Conservation (phyloP, 495 filamentous ascomycete species). For the Penicillium odoratum region DNA sequence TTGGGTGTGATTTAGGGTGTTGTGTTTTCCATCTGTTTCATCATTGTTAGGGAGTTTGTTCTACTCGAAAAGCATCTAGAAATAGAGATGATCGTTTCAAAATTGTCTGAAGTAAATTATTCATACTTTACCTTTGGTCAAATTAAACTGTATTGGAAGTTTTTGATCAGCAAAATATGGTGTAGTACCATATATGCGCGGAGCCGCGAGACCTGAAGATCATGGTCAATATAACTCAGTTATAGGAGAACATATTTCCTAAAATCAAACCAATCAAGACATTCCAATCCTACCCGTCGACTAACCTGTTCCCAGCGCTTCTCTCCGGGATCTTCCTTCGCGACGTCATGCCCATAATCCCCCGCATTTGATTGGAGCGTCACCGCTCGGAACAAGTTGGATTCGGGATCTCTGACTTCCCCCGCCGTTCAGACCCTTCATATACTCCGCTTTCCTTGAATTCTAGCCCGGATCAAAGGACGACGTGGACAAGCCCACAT, state of each 20-base stretch:
- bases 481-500: not conserved
- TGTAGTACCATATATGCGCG: too few relatives aligned
- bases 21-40: not conserved
- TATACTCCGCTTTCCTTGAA: conserved; percentile 10
- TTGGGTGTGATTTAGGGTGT: conserved; percentile 30
- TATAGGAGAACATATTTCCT: too few relatives aligned
- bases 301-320: not conserved
- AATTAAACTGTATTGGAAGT: too few relatives aligned
- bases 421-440: conserved; percentile 5
- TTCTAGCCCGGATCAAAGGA: conserved; percentile 12
- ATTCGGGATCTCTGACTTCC: conserved; percentile 22
- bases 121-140: too few relatives aligned
- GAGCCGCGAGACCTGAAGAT: too few relatives aligned
- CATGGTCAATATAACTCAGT: too few relatives aligned
- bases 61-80: conserved; percentile 31
- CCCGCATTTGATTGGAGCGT: conserved; percentile 23
- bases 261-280: too few relatives aligned
- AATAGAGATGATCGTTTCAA: conserved; percentile 24
- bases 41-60: conserved; percentile 12
- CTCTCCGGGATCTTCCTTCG: conserved; percentile 19
- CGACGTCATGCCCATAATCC: conserved; percentile 31
- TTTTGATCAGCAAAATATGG: too few relatives aligned
- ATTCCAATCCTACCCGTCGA: not conserved
- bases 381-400: conserved; percentile 10
- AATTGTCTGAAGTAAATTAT: too few relatives aligned